Base-by-base conservation (phyloP, 495 filamentous ascomycete species). In the Penicillium odoratum region DNA sequence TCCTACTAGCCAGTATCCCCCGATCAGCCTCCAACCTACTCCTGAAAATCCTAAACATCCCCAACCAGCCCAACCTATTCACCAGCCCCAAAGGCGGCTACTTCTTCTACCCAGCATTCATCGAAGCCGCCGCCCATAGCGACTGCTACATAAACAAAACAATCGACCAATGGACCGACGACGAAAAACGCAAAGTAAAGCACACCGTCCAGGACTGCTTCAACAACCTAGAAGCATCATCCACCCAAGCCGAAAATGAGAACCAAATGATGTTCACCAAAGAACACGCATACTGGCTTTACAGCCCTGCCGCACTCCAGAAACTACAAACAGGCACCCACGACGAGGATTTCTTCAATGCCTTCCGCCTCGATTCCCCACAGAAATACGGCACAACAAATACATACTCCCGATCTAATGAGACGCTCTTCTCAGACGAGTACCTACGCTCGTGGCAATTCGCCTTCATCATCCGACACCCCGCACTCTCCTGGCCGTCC, bases 391-490 rank as follows among this genome's bases (percentile, higher is more conserved):
- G 61, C 1, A 2, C 61, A 7, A 28, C 54, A 16, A 65, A 63
- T 0, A 51, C 30, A 21, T 70, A 61, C 51, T 75, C 71, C 5
- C 38, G 61, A 1, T 55, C 56, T 8, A 78, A 80, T 57, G 42
- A 68, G 21, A 80, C 72, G 3, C 31, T 72, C 18, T 46, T 80
- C 0, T 61, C 77, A 0, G 74, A 77, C 50, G 68, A 68, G 29
- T 70, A 73, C 49, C 66, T 80, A 25, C 62, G 59, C 26, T 67
- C 65, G 2, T 75, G 69, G 62, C 52, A 59, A 16, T 53, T 72
- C n/a, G 71, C 69, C 3, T 77, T 80, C 58, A 60, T 80, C 34
- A 74, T 80, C 48, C 73, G 77, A 10, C 73, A 80, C 52, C 77
- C 77, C 5, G 69, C 71, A 7, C 59, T 78, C 28, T 67, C 71